Evolutionary conservation across 2,329 filamentous ascomycete genomes (phyloP), one percentile per base, ranked within the genome.

Genomic region (Xylaria sp.): DNA sequence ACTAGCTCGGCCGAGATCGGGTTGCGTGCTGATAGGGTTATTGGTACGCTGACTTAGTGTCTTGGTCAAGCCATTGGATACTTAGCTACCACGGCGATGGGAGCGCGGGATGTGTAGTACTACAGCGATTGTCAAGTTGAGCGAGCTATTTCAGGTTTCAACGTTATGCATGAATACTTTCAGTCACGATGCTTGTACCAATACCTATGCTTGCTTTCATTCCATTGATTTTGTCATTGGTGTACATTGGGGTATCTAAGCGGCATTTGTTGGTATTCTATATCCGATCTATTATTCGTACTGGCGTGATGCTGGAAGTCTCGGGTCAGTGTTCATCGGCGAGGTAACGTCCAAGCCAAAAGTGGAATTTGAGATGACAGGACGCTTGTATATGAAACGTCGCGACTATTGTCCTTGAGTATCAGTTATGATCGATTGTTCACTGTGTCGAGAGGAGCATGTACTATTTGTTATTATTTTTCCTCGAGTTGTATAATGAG

Each of bases 111-210:
- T 50, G 14, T 38, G 45, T 43, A 52, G n/a, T 37, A 46, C 37
- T 51, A 17, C 46, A 52, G 45, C 31, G 38, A 43, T 9, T 45
- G 14, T 15, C 17, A 52, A 35, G 19, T 25, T 43, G 46, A 61
- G 52, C 59, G 46, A 46, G 59, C 21, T 52, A 51, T 14, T 46
- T 38, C 23, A 45, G 17, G 28, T 51, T 61, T 35, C n/a, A 54
- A 33, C 3, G 25, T 23, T 15, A 49, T 33, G 38, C 23, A 33
- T 47, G 33, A 2, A 42, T 23, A 46, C 28, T 15, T 38, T 28
- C n/a, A n/a, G n/a, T 2, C 37, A 33, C 21, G 31, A 21, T 3
- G 6, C 9, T 4, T 47, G 17, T 55, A 17, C 8, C 12, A 55
- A 25, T 23, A 2, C 7, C 21, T 12, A n/a, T n/a, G 4, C 21